Base-by-base conservation (phyloP, 352 stramenopile genomes). In the Aphanomyces astaci region DNA sequence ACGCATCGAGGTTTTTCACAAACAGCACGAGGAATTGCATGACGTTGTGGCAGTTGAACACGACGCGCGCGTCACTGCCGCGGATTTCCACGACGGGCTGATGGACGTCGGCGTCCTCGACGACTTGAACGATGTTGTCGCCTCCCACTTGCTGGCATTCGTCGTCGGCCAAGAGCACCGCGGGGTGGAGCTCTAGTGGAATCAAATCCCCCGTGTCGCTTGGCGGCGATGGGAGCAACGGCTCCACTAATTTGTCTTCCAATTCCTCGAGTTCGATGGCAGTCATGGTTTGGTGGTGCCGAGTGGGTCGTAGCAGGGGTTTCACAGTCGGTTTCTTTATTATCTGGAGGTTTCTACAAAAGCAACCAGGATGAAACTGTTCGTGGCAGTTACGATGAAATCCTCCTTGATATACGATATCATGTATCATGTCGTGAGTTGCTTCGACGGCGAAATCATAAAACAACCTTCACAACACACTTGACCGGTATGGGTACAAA, bases 11-110 rank as follows among this genome's bases (percentile, higher is more conserved):
- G 70, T 92, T 84, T 40, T 91, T 92, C 32, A 93, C 72, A 60
- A 92, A 93, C 39, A 95, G 71, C 53, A 92, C 86, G 19, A 93
- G 57, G 66, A 83, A 93, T n/a, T 80, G 84, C 54, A 92, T 89
- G 30, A 90, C 84, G 51, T 81, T 90, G 63, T 73, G 75, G 15
- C 77, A 80, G 48, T 73, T 70, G 55, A 94, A 90, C 17, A 88
- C 73, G 10, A 94, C 72, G 66, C 90, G 80, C 28, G 81, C 83
- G 15, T 91, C 80, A 3, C 70, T 70, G n/a, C 86, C 84, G 0
- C 83, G 70, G 11, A 93, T 63, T 56, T 94, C 76, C n/a, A 93
- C 82, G 19, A 89, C 77, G n/a, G 86, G 76, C 70, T 90, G 84
- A 48, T 88, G 86, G 24, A 93, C 83, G 48, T 84, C 83, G 22